These are phyloP conservation scores for Neurospora sp. DNA, from an alignment of 495 filamentous ascomycete species.

Conservation along the genomic window DNA sequence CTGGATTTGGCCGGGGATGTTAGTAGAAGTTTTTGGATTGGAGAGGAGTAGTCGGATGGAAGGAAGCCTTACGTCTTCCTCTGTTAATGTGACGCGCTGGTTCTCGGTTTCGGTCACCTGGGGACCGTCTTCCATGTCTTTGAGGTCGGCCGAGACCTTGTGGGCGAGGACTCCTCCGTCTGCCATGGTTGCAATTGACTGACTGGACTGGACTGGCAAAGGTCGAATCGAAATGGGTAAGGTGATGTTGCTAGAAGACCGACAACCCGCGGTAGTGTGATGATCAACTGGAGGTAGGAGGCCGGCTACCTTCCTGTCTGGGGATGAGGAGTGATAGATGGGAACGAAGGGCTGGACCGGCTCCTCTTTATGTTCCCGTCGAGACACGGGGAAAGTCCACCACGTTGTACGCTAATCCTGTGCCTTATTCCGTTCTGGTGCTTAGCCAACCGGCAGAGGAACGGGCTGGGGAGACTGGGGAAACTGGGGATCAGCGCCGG, in stretches of 20 bases:
- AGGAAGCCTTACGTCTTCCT: constrained; percentile 12
- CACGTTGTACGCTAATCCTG: neutral
- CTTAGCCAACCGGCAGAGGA: neutral
- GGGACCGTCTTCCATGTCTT: neutral
- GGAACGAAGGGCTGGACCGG: neutral
- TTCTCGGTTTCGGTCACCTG: neutral
- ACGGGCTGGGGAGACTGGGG: neutral
- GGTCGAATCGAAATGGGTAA: neutral
- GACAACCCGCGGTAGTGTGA: neutral
- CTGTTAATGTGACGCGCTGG: constrained; percentile 4
- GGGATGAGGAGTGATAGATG: neutral
- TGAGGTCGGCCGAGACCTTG: neutral
- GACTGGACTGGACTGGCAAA: neutral
- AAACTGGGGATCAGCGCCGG: neutral
- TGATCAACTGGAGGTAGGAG: neutral
- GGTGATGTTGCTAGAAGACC: neutral
- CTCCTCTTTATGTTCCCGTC: neutral
- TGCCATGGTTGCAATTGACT: neutral
- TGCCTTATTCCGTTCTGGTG: neutral
- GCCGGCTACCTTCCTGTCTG: neutral
- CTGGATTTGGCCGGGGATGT: too few species aligned
- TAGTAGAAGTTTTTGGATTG: too few species aligned
- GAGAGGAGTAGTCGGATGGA: too few species aligned
- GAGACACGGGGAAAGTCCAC: neutral
- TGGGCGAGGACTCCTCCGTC: neutral